Percentiles rank a stretch among this genome's conserved stretches.
Evolutionary conservation across 176 grass and related monocot genomes (phyloP).

Genomic region (Musa schizocarpa): DNA sequence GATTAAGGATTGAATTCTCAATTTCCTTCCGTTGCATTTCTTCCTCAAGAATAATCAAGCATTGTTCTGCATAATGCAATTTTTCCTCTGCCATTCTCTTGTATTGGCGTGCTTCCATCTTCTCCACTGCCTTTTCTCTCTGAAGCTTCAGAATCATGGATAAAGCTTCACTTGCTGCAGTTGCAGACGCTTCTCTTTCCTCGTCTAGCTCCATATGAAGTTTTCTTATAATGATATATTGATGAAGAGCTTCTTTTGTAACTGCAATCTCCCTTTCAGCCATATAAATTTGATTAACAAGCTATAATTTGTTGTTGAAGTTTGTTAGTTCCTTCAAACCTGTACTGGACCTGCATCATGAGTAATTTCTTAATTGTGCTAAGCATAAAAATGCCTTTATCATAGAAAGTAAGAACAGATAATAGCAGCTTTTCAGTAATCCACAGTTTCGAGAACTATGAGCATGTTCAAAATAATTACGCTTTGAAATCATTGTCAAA

Average conservation of each 20-base stretch:
- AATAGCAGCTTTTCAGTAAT: background rate
- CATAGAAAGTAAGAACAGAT: background rate
- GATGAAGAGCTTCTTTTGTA: slow-evolving; percentile 65
- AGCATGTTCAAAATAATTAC: background rate
- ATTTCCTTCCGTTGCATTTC: slow-evolving; percentile 70
- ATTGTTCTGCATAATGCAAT: slow-evolving; percentile 51
- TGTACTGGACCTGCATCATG: background rate
- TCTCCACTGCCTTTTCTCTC: slow-evolving; percentile 77
- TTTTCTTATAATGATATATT: slow-evolving; percentile 84
- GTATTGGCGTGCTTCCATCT: slow-evolving; percentile 93
- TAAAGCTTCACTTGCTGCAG: slow-evolving; percentile 55
- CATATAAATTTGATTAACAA: slow-evolving; percentile 16
- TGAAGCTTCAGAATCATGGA: slow-evolving; percentile 72
- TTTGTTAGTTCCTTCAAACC: background rate
- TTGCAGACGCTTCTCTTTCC: slow-evolving; percentile 87
- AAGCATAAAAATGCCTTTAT: background rate
- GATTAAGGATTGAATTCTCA: slow-evolving; percentile 62
- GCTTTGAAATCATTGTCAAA: background rate
- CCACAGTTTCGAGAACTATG: background rate
- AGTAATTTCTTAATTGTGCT: background rate
- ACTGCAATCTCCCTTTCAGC: slow-evolving; percentile 42
- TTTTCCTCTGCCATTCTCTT: slow-evolving; percentile 81
- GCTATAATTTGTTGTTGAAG: background rate
- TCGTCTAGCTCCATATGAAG: slow-evolving; percentile 73
- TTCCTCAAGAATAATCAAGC: slow-evolving; percentile 50